phyloP scores from a whole-genome alignment of 257 asterid species.

The Cordia subcordata region DNA sequence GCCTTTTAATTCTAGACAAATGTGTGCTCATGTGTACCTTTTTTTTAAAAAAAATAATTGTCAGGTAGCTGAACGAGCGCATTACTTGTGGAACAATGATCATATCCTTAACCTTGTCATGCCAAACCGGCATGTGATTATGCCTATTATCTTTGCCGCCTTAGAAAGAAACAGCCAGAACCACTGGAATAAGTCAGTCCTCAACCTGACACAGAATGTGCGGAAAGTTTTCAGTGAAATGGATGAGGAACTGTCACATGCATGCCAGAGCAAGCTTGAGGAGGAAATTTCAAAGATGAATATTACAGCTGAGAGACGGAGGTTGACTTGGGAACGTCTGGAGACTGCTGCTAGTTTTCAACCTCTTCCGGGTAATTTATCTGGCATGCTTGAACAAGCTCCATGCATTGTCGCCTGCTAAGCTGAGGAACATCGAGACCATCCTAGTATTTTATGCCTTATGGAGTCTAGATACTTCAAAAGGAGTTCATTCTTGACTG shows the following conservation, averaged over 20 bases:
- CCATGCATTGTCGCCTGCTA: slow-evolving; percentile 29
- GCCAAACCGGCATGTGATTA: slow-evolving; percentile 30
- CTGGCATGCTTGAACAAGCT: slow-evolving; percentile 26
- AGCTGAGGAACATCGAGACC: slow-evolving; percentile 1
- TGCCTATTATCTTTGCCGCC: slow-evolving; percentile 41
- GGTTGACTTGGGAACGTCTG: slow-evolving; percentile 38
- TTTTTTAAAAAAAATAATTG: neutral
- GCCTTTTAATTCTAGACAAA: too few relatives aligned
- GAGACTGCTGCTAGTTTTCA: slow-evolving; percentile 33
- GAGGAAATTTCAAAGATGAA: slow-evolving; percentile 30
- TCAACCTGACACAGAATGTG: slow-evolving; percentile 36
- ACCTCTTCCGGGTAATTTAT: slow-evolving; percentile 18
- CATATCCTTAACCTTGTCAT: slow-evolving; percentile 32
- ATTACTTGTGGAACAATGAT: slow-evolving; percentile 39
- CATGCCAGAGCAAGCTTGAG: slow-evolving; percentile 39
- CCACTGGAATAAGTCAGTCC: slow-evolving; percentile 44
- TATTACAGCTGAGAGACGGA: slow-evolving; percentile 34
- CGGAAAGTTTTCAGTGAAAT: slow-evolving; percentile 35
- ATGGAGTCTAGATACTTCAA: neutral
- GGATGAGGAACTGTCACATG: slow-evolving; percentile 39
- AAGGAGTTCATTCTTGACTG: neutral
- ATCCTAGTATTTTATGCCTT: neutral
- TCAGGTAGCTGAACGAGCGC: slow-evolving; percentile 50
- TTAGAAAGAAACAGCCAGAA: slow-evolving; percentile 34
- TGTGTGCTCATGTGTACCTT: too few relatives aligned